Percentiles rank a stretch among this genome's conserved stretches.
Evolutionary conservation across 176 grass and related monocot genomes (phyloP).

Genomic region (Oryza punctata): DNA sequence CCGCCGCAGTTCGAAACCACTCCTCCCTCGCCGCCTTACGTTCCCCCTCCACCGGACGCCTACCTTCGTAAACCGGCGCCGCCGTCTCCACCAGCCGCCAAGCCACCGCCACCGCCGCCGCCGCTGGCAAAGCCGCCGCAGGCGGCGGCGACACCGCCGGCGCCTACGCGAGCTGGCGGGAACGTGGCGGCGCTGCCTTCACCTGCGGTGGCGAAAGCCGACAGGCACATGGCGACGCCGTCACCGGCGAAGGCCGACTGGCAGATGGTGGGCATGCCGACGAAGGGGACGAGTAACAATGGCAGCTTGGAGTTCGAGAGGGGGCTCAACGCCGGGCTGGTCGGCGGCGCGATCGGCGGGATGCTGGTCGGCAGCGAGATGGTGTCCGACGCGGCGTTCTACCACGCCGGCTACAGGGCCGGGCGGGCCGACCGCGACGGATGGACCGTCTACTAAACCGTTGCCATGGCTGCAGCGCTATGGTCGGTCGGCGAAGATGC

Average conservation of each 20-base stretch:
- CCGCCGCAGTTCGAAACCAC: not conserved
- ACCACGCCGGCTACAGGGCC: constrained; percentile 58
- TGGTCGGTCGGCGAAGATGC: not conserved
- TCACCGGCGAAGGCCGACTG: not conserved
- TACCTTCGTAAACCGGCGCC: not conserved
- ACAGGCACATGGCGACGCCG: not conserved
- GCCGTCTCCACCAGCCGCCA: not conserved
- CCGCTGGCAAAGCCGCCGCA: not conserved
- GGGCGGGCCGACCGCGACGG: constrained; percentile 43
- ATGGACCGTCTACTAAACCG: not conserved
- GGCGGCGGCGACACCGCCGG: not conserved
- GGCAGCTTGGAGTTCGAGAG: constrained; percentile 42
- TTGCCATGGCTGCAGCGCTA: not conserved
- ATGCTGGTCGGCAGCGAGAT: constrained; percentile 53
- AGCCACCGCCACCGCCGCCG: not conserved
- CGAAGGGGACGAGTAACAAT: not conserved
- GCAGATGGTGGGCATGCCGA: not conserved
- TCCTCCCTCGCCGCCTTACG: not conserved
- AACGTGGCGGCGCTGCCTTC: not conserved
- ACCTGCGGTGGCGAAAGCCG: not conserved
- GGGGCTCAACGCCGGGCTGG: constrained; percentile 56
- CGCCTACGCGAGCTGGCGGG: not conserved
- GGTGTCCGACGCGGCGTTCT: constrained; percentile 50
- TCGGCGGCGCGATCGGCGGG: constrained; percentile 45
- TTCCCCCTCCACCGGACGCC: not conserved